Evolutionary conservation across 2,329 filamentous ascomycete genomes (phyloP).

Genomic region (Alternaria brassicae): DNA sequence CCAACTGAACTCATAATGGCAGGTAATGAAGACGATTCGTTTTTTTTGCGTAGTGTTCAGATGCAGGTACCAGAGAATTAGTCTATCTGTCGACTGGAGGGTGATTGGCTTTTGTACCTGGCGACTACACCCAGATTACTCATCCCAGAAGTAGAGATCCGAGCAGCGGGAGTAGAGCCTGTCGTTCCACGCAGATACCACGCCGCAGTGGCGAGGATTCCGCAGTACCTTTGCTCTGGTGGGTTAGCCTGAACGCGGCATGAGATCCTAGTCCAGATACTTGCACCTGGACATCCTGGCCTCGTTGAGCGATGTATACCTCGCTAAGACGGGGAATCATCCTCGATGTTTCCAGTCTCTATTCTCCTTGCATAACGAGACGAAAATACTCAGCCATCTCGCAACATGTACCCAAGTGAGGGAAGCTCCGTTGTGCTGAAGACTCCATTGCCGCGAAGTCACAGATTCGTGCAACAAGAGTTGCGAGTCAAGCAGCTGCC

Average conservation of each 20-base stretch:
- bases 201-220: conserved; percentile 10
- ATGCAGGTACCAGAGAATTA: background rate
- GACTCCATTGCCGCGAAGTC: background rate
- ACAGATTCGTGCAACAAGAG: background rate
- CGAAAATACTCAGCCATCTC: background rate
- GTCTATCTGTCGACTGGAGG: background rate
- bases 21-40: background rate
- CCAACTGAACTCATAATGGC: conserved; percentile 30
- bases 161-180: conserved; percentile 12
- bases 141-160: background rate
- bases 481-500: conserved; percentile 7
- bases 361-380: background rate
- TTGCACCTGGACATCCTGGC: conserved; percentile 9
- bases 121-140: background rate
- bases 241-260: conserved; percentile 14
- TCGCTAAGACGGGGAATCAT: conserved; percentile 6
- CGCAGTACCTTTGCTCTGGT: conserved; percentile 4
- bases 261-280: conserved; percentile 16
- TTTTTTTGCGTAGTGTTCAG: conserved; percentile 1
- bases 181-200: conserved; percentile 8
- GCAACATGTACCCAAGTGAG: background rate
- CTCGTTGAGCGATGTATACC: conserved; percentile 9
- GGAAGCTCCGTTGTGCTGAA: background rate
- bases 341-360: background rate
- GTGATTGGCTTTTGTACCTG: conserved; percentile 6